These are phyloP conservation scores for Trichoderma erinaceum DNA, from an alignment of 495 filamentous ascomycete species.

Conservation along the genomic window DNA sequence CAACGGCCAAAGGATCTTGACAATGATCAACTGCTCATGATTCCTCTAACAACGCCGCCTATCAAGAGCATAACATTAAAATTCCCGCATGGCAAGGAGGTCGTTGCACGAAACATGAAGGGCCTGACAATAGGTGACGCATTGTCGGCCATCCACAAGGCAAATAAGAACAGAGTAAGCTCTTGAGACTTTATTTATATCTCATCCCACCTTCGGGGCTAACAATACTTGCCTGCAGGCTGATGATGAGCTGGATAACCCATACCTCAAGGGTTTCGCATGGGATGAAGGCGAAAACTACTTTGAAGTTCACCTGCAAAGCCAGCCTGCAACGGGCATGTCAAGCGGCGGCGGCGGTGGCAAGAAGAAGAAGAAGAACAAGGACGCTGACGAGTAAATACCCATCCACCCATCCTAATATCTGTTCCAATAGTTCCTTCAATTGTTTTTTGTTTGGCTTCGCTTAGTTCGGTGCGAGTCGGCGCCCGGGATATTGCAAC, in stretches of 20 bases:
- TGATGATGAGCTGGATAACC: slow-evolving; percentile 78
- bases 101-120: slow-evolving; percentile 82
- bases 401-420: slow-evolving; percentile 18
- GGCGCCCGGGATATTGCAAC: slow-evolving; percentile 21
- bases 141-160: slow-evolving; percentile 86
- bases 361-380: slow-evolving; percentile 68
- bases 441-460: slow-evolving; percentile 16
- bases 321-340: slow-evolving; percentile 48
- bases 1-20: slow-evolving; percentile 67
- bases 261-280: slow-evolving; percentile 86
- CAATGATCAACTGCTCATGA: slow-evolving; percentile 75
- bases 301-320: slow-evolving; percentile 77
- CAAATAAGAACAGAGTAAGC: slow-evolving; percentile 85
- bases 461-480: neutral
- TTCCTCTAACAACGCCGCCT: slow-evolving; percentile 68
- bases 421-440: slow-evolving; percentile 20
- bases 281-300: slow-evolving; percentile 86
- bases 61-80: slow-evolving; percentile 92
- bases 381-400: slow-evolving; percentile 42
- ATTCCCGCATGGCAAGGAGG: slow-evolving; percentile 79
- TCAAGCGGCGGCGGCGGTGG: slow-evolving; percentile 34
- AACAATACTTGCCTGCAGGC: slow-evolving; percentile 46
- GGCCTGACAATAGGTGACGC: slow-evolving; percentile 95
- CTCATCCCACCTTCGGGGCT: neutral
- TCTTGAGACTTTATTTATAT: neutral